Evolutionary conservation across 352 stramenopile species (phyloP).

Genomic region (Globisporangium nagaii): DNA sequence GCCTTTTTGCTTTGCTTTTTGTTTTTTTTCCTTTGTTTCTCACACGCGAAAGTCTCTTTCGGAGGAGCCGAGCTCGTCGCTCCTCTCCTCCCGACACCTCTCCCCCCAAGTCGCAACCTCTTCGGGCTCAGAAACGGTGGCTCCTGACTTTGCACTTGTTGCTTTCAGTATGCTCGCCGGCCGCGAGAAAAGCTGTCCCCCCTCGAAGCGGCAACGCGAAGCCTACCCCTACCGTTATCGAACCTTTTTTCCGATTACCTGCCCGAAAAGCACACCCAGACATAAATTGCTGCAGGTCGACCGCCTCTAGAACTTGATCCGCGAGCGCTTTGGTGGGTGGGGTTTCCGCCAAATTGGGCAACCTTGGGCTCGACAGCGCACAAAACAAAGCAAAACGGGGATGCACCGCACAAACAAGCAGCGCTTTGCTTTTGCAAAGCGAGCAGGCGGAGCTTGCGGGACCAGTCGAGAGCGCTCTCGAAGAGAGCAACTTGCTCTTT

Average conservation of each 20-base stretch:
- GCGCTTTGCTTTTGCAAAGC: neutral
- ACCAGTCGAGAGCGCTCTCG: constrained; percentile 3
- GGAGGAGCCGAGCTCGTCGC: neutral
- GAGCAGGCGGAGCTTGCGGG: constrained; percentile 1
- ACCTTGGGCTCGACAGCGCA: too few species aligned
- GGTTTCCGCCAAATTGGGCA: too few species aligned
- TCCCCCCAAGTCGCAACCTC: neutral
- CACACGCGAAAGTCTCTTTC: neutral
- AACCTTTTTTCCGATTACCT: neutral
- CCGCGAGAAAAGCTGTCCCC: too few species aligned
- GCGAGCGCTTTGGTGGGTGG: neutral
- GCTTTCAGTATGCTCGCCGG: neutral
- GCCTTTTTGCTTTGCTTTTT: constrained; percentile 1
- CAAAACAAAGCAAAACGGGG: neutral
- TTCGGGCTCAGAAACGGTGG: neutral
- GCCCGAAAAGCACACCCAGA: neutral
- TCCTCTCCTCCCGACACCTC: neutral
- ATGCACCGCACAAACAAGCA: too few species aligned
- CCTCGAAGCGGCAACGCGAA: neutral
- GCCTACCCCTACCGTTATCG: neutral
- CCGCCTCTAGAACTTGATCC: neutral
- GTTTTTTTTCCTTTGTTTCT: neutral
- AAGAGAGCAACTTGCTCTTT: constrained; percentile 9
- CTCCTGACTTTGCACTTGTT: neutral
- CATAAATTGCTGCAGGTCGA: neutral